These are phyloP conservation scores for Pyrrhoderma noxium DNA, from an alignment of 1,284 basidiomycete genomes.

Conservation along the genomic window DNA sequence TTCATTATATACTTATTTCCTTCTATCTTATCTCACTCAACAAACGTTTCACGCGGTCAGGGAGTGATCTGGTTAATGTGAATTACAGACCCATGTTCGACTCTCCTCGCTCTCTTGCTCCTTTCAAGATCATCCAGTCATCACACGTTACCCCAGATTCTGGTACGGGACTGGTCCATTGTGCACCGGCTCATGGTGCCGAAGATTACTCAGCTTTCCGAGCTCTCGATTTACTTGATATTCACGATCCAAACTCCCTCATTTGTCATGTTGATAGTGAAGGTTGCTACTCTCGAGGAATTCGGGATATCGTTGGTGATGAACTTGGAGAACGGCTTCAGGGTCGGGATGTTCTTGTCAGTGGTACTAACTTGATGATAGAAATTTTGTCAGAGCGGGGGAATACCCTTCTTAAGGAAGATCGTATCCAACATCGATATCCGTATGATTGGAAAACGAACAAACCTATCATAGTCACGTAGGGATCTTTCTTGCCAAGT, in stretches of 20 bases:
- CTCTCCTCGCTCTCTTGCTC: slow-evolving; percentile 19
- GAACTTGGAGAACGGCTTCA: slow-evolving; percentile 41
- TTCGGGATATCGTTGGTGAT: slow-evolving; percentile 48
- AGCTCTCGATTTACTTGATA: slow-evolving; percentile 32
- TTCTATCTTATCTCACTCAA: too few relatives aligned
- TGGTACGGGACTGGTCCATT: slow-evolving; percentile 96
- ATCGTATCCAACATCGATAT: slow-evolving; percentile 81
- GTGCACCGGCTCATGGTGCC: slow-evolving; percentile 89
- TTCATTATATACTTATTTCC: slow-evolving; percentile 20
- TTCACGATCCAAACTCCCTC: slow-evolving; percentile 33
- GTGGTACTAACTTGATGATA: slow-evolving; percentile 64
- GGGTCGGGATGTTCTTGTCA: slow-evolving; percentile 68
- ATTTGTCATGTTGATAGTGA: slow-evolving; percentile 76
- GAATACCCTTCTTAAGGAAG: slow-evolving; percentile 57
- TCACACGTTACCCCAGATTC: slow-evolving; percentile 79
- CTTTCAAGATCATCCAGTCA: slow-evolving; percentile 43
- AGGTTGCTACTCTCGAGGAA: slow-evolving; percentile 64
- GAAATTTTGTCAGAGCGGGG: slow-evolving; percentile 49
- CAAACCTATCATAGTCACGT: slow-evolving; percentile 87
- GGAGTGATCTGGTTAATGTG: slow-evolving; percentile 56
- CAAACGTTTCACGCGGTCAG: too few relatives aligned
- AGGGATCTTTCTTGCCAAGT: slow-evolving; percentile 24
- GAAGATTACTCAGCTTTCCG: slow-evolving; percentile 86
- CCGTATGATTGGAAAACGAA: slow-evolving; percentile 98
- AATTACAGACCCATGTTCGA: slow-evolving; percentile 67